Base-by-base conservation (phyloP, 208 protist genomes). In the Novymonas esmeraldas region DNA sequence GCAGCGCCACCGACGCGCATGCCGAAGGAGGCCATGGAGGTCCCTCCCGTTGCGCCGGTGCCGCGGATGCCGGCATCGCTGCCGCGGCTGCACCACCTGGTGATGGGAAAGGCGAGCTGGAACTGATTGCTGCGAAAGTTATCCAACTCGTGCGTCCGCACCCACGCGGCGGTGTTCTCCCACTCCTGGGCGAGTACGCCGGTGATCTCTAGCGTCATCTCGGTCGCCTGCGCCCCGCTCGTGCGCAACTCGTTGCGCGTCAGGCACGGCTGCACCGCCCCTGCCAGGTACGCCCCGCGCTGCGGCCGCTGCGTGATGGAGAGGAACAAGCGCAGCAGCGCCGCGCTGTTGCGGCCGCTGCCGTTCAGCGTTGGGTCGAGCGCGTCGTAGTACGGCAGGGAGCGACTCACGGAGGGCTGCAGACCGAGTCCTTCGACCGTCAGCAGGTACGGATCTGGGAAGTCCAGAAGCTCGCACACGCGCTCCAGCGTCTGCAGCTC, bases 361-460 rank as follows among this genome's bases (percentile, higher is more conserved):
- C 91, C 95, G 78, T 99, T 99, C 64, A 99, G 94, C 66, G 95
- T 84, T 22, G 95, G 75, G 71, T 99, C 99, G 57, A 99, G 98
- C 18, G 92, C 91, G 76, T 99, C 97, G 79, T 99, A 99, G 67
- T 97, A 93, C 28, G 70, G 77, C 42, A 70, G 52, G 9, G 64
- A 52, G 0, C 70, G 72, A 16, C 55, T 56, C 26, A 74, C 64
- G 38, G 58, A 70, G 14, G 95, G 93, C 42, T 97, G 83, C 52
- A 98, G 80, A 16, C 98, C 97, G 5, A 99, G 85, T 6, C 81
- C 94, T 29, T 99, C 95, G n/a, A 98, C 92, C 36, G 79, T 96
- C 24, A 99, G 80, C 20, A 94, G 51, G 11, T 76, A 48, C 3
- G 81, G 71, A 31, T 94, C 86, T 1, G 36, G 49, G 26, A 97